Evolutionary conservation across 2,329 filamentous ascomycete species (phyloP).

Genomic region (Mollisia scopiformis): DNA sequence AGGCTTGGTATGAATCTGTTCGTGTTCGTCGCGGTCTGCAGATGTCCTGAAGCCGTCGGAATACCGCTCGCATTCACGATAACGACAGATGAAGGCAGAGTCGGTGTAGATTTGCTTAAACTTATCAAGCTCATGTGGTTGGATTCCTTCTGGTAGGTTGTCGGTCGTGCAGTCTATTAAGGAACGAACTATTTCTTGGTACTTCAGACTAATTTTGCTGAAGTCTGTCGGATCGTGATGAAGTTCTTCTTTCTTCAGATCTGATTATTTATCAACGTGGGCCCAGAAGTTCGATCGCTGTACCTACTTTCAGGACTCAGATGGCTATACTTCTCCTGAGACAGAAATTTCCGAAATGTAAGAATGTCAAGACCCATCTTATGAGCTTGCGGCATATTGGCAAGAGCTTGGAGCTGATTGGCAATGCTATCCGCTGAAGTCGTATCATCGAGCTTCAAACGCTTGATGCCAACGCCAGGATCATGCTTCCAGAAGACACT

Average conservation of each 20-base stretch:
- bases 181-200: conserved; percentile 11
- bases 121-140: neutral
- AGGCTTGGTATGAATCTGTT: conserved; percentile 12
- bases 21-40: conserved; percentile 11
- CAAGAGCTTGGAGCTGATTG: conserved; percentile 1
- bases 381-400: neutral
- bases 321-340: conserved; percentile 12
- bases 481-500: conserved; percentile 11
- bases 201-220: conserved; percentile 12
- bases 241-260: conserved; percentile 9
- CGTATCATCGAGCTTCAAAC: conserved; percentile 10
- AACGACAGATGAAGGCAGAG: conserved; percentile 18
- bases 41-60: conserved; percentile 12
- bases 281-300: neutral
- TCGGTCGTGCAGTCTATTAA: conserved; percentile 1
- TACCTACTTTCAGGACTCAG: conserved; percentile 8
- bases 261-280: neutral
- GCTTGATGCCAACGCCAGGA: conserved; percentile 2
- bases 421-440: conserved; percentile 11
- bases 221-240: conserved; percentile 18
- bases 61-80: conserved; percentile 13
- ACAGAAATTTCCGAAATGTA: conserved; percentile 14
- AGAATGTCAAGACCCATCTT: conserved; percentile 15
- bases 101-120: conserved; percentile 13
- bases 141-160: neutral